These are phyloP conservation scores for Apiospora rasikravindrae DNA, from an alignment of 2,329 filamentous ascomycete genomes.

Conservation along the genomic window DNA sequence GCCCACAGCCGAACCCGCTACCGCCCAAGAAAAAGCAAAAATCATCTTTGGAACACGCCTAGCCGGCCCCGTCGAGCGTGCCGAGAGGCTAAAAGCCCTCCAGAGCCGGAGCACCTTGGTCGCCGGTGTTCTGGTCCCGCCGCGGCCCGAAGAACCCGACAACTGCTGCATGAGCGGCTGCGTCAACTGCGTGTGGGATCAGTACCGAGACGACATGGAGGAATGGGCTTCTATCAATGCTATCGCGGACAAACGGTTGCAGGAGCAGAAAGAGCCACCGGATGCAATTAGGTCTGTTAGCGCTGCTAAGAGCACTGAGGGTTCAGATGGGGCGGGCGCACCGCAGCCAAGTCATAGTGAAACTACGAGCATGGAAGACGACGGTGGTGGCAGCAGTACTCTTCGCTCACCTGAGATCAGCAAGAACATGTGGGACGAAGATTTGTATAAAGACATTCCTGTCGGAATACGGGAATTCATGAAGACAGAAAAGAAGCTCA, in stretches of 20 bases:
- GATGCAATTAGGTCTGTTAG: slow-evolving; percentile 1
- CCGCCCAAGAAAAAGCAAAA: slow-evolving; percentile 59
- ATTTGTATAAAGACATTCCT: slow-evolving; percentile 80
- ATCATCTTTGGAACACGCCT: slow-evolving; percentile 85
- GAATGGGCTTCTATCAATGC: slow-evolving; percentile 75
- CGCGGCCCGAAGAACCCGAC: slow-evolving; percentile 85
- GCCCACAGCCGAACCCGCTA: slow-evolving; percentile 47
- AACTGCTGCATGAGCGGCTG: slow-evolving; percentile 99
- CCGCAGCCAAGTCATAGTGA: slow-evolving; percentile 42
- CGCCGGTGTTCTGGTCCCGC: slow-evolving; percentile 83
- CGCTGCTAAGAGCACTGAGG: slow-evolving; percentile 25
- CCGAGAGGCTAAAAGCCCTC: slow-evolving; percentile 63
- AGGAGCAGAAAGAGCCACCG: slow-evolving; percentile 30
- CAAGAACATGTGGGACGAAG: slow-evolving; percentile 64
- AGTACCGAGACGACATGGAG: slow-evolving; percentile 89
- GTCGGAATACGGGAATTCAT: slow-evolving; percentile 97
- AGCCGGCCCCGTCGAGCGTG: slow-evolving; percentile 73
- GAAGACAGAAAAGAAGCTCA: slow-evolving; percentile 91
- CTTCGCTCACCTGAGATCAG: slow-evolving; percentile 46
- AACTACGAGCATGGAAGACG: slow-evolving; percentile 74
- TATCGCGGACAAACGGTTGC: slow-evolving; percentile 64
- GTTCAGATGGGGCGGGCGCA: slow-evolving; percentile 33
- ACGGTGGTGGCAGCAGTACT: slow-evolving; percentile 75
- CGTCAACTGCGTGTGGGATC: slow-evolving; percentile 96
- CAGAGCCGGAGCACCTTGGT: slow-evolving; percentile 66